Evolutionary conservation across 495 filamentous ascomycete genomes (phyloP), one percentile per base, ranked within the genome.

Genomic region (Trichoderma erinaceum): DNA sequence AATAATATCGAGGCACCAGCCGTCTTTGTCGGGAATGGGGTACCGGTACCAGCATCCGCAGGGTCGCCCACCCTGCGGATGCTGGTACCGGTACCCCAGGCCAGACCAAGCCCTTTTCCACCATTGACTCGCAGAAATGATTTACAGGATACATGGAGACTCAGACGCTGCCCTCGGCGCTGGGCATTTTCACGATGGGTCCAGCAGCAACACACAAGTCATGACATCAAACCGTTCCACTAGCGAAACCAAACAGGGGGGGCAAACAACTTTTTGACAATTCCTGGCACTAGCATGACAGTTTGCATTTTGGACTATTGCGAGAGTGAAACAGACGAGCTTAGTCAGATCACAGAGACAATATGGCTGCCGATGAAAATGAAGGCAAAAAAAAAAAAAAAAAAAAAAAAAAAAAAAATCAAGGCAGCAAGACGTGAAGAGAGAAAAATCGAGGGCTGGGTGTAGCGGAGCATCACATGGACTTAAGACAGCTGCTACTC

Each of bases 151-250:
- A n/a, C n/a, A 10, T 56, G 18, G 18, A 16, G 50, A 38, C 50
- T 56, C 50, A n/a, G 50, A 18, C 18, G 16, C 4, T 38, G 35
- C 35, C 35, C 35, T 38, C 35, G 35, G 35, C 35, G 35, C 35
- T 38, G 35, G 35, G 35, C 35, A 38, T 38, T 6, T 38, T 5
- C 35, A 38, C 35, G 35, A 38, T 38, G 35, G 35, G 35, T 38
- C 35, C 35, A 29, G 35, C 35, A 38, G 35, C 35, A 38, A 38
- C 35, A 10, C 32, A 35, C 35, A 38, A 38, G 35, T 46, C n/a
- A 61, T 61, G 56, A 32, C 56, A 61, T 61, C 56, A 61, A 32
- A 29, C 23, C 56, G 56, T 61, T 61, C 56, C 56, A 61, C 56
- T 25, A 25, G 44, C 44, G 44, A 48, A 4, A n/a, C n/a, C 56